Base-by-base conservation (phyloP, 2,329 filamentous ascomycete genomes). In the Beauveria sp. region DNA sequence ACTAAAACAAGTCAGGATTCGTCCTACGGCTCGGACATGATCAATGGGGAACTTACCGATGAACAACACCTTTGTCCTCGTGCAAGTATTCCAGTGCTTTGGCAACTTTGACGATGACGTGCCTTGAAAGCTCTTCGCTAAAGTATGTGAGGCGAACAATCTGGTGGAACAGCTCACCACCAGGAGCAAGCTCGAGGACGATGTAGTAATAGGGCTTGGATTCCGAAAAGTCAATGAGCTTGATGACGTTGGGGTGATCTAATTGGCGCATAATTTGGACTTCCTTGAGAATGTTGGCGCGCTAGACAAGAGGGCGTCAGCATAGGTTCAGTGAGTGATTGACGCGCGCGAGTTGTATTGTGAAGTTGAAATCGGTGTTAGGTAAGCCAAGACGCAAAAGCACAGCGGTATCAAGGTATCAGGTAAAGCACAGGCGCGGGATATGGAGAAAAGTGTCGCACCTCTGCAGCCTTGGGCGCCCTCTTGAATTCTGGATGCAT, bases 61-160 rank as follows among this genome's bases (percentile, higher is more conserved):
- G 94, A 65, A 99, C 94, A 61, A 99, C 92, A 61, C 94, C 94
- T 66, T 88, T 91, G 68, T 94, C 91, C 71, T 97, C 94, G 68
- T 99, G 94, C 63, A 99, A 76, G 71, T 97, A 97, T 70, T 93
- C 88, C 59, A 99, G 80, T 16, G 94, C 93, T 68, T 96, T 86
- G n/a, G 94, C 94, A 18, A 99, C 94, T 72, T 97, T 93, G 4
- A 87, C 79, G 68, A 99, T 99, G 69, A 97, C 93, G 73, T 97
- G 94, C 66, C 94, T 84, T 58, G 92, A 96, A 1, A 99, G 81
- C 54, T 97, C 88, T 73, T 99, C 94, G 77, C 93, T 97, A 72
- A 99, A 99, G 74, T 97, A 99, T 16, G 94, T 99, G 72, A 99
- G 85, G 66, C 93, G 89, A 56, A 99, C 94, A 68, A 99, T 97